Evolutionary conservation across 1,284 basidiomycete genomes (phyloP).

Genomic region (Melampsora americana): DNA sequence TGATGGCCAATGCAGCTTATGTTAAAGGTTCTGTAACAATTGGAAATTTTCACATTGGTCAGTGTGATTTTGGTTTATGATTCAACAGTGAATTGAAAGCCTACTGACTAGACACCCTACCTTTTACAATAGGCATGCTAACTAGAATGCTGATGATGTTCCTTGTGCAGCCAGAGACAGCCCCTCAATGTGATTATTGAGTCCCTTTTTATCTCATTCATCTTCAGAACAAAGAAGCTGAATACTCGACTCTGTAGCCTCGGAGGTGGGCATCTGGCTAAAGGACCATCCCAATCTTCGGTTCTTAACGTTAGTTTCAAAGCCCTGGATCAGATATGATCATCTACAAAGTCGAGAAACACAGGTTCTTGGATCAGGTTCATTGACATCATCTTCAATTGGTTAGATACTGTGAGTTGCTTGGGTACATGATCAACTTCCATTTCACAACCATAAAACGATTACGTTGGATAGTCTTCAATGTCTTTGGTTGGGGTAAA

Average conservation of each 20-base stretch:
- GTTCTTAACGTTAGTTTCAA: neutral
- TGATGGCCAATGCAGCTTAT: neutral
- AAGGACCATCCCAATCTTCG: neutral
- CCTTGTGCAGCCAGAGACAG: neutral
- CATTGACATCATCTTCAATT: neutral
- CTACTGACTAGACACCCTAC: neutral
- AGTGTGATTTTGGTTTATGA: neutral
- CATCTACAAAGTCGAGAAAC: neutral
- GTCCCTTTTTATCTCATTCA: no score
- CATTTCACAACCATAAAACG: neutral
- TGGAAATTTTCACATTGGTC: slow-evolving; percentile 8
- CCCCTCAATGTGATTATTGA: neutral
- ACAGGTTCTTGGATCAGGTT: no score
- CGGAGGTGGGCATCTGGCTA: neutral
- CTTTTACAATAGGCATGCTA: neutral
- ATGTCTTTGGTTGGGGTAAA: neutral
- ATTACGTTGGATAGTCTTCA: neutral
- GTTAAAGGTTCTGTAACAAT: neutral
- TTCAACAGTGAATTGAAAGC: neutral
- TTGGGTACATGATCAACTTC: neutral
- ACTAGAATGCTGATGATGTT: slow-evolving; percentile 6
- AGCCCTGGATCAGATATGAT: neutral
- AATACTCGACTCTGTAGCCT: neutral
- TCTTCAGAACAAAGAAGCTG: no score
- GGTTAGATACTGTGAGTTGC: neutral